Percentiles rank a stretch among this genome's conserved stretches.
These are phyloP conservation scores for Dillenia turbinata DNA, from an alignment of 164 flowering plant species.

Conservation along the genomic window DNA sequence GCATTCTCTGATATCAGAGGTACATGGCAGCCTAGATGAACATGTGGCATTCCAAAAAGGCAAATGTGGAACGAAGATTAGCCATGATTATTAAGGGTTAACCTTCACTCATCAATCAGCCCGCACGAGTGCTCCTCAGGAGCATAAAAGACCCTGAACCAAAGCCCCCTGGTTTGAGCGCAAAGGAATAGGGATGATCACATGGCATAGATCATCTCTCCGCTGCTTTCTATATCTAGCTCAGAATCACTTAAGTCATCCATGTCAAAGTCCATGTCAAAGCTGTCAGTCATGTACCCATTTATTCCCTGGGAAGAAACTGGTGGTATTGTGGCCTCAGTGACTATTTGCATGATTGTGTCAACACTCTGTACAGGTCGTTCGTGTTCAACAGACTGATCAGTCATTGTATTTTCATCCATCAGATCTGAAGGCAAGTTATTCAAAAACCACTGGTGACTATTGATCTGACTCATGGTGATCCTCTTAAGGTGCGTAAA, in stretches of 20 bases:
- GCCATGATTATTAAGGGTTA: not conserved
- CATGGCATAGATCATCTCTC: constrained; percentile 62
- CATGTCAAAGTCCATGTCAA: constrained; percentile 57
- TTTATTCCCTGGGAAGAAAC: constrained; percentile 29
- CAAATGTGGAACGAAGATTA: too few relatives aligned
- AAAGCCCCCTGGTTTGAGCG: not conserved
- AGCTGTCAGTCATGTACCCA: constrained; percentile 25
- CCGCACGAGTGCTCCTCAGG: not conserved
- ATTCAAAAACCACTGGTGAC: constrained; percentile 59
- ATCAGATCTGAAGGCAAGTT: constrained; percentile 65
- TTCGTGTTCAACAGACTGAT: constrained; percentile 61
- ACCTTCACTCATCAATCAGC: not conserved
- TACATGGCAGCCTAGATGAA: too few relatives aligned
- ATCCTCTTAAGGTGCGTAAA: constrained; percentile 46
- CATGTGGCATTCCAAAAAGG: too few relatives aligned
- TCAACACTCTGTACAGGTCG: constrained; percentile 73
- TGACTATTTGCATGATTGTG: constrained; percentile 59
- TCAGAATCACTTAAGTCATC: constrained; percentile 59
- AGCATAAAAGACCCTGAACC: not conserved
- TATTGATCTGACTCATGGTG: constrained; percentile 49
- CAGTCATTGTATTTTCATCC: constrained; percentile 45
- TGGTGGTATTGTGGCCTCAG: constrained; percentile 71
- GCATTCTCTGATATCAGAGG: too few relatives aligned
- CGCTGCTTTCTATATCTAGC: constrained; percentile 67
- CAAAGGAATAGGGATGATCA: constrained; percentile 5